These are phyloP conservation scores for Caryopteris hybrid DNA, from an alignment of 305 asterid genomes.

Conservation along the genomic window DNA sequence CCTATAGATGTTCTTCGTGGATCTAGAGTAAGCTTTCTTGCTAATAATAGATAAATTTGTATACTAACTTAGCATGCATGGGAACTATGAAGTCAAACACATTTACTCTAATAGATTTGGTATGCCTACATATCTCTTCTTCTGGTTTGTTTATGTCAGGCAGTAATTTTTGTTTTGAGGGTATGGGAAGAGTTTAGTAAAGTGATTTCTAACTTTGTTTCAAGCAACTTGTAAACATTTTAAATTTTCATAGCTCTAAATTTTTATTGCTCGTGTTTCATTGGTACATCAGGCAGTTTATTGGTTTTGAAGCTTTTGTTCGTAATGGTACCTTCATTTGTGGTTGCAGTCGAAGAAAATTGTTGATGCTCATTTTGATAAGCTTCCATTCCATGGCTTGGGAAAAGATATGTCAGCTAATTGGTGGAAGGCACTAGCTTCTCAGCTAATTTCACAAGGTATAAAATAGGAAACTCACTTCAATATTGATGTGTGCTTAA, in stretches of 20 bases:
- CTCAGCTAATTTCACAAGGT: conserved; percentile 80
- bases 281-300: conserved; percentile 4
- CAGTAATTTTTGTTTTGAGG: not conserved
- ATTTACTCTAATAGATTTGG: not conserved
- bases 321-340: conserved; percentile 18
- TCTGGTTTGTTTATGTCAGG: not conserved
- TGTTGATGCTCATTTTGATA: conserved; percentile 68
- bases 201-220: conserved; percentile 8
- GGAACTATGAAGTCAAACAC: not conserved
- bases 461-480: conserved; percentile 20
- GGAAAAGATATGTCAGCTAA: conserved; percentile 86
- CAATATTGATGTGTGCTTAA: not conserved
- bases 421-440: conserved; percentile 94
- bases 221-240: not conserved
- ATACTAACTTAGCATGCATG: not conserved
- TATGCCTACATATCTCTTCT: not conserved
- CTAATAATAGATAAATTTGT: conserved; percentile 13
- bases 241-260: not conserved
- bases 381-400: conserved; percentile 87
- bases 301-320: conserved; percentile 12
- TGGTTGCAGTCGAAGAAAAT: conserved; percentile 75
- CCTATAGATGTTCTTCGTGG: conserved; percentile 96
- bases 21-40: conserved; percentile 70
- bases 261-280: conserved; percentile 1
- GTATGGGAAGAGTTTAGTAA: not conserved